These are phyloP conservation scores for Ephemerocybe angulata DNA, from an alignment of 768 basidiomycete species.

Conservation along the genomic window DNA sequence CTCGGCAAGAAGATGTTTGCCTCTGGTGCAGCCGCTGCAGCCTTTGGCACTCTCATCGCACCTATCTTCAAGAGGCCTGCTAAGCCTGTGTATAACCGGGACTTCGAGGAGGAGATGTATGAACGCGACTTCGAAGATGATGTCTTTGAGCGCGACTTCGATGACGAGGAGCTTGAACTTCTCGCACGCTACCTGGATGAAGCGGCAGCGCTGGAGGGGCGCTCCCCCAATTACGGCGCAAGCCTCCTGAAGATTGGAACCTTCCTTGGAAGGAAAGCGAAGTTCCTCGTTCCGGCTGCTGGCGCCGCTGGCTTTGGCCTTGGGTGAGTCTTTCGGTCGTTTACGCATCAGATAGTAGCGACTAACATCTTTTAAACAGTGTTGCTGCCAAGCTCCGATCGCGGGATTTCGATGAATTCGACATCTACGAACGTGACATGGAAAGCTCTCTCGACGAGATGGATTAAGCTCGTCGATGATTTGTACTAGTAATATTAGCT, in stretches of 20 bases:
- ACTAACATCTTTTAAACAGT: not conserved
- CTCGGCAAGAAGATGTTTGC: not conserved
- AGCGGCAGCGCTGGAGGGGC: not conserved
- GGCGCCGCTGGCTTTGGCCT: not conserved
- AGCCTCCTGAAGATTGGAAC: not conserved
- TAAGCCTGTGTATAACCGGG: not conserved
- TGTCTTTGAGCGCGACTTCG: not conserved
- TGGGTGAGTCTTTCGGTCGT: not conserved
- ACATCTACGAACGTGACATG: not conserved
- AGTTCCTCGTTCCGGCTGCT: not conserved
- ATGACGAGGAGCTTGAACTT: not conserved
- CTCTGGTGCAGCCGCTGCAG: not conserved
- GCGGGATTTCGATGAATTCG: not conserved
- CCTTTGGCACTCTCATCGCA: not conserved
- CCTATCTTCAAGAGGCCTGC: not conserved
- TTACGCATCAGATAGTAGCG: not conserved
- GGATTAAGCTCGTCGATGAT: not conserved
- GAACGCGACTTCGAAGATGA: slow-evolving; percentile 1
- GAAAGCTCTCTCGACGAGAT: not conserved
- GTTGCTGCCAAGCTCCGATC: not conserved
- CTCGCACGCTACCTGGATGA: not conserved
- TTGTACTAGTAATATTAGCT: not conserved
- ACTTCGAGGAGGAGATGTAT: not conserved
- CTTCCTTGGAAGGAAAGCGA: not conserved
- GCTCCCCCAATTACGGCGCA: not conserved